Percentiles rank a stretch among this genome's conserved stretches.
Evolutionary conservation across 805 yeast genomes (phyloP).

Genomic region (Saturnispora saitoi): DNA sequence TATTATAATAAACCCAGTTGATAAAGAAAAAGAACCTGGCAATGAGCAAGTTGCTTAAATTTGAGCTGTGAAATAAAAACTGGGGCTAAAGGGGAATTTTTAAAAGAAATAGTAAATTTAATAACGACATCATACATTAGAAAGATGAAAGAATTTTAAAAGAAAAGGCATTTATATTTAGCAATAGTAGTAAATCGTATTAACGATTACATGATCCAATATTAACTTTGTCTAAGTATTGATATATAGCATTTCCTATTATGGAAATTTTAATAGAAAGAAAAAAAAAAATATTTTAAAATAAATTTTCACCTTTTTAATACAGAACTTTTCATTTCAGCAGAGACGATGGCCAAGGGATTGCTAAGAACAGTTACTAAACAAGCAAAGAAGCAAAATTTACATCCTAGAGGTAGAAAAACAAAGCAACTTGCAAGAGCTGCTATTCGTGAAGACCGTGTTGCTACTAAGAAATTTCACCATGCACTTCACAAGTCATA

Average conservation of each 20-base stretch:
- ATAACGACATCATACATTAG: too few relatives aligned
- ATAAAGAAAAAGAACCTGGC: not conserved
- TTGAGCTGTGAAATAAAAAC: not conserved
- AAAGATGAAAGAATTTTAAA: too few relatives aligned
- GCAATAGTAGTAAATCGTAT: not conserved
- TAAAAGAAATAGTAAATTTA: too few relatives aligned
- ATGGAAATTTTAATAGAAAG: not conserved
- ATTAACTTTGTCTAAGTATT: not conserved
- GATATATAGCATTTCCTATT: not conserved
- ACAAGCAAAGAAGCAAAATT: conserved; percentile 42
- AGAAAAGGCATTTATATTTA: too few relatives aligned
- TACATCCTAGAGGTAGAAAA: conserved; percentile 87
- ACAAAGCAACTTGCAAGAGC: conserved; percentile 79
- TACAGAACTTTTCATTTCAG: not conserved
- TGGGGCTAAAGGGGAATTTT: too few relatives aligned
- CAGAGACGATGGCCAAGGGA: conserved; percentile 48
- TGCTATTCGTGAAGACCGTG: conserved; percentile 70
- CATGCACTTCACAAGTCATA: conserved; percentile 51
- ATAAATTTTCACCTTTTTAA: not conserved
- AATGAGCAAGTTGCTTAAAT: not conserved
- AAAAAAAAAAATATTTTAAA: conserved; percentile 1
- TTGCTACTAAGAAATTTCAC: conserved; percentile 49
- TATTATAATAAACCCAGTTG: not conserved
- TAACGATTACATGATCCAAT: not conserved
- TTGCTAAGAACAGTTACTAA: conserved; percentile 51